Evolutionary conservation across 1,284 basidiomycete species (phyloP).

Genomic region (Gomphus bonarii): DNA sequence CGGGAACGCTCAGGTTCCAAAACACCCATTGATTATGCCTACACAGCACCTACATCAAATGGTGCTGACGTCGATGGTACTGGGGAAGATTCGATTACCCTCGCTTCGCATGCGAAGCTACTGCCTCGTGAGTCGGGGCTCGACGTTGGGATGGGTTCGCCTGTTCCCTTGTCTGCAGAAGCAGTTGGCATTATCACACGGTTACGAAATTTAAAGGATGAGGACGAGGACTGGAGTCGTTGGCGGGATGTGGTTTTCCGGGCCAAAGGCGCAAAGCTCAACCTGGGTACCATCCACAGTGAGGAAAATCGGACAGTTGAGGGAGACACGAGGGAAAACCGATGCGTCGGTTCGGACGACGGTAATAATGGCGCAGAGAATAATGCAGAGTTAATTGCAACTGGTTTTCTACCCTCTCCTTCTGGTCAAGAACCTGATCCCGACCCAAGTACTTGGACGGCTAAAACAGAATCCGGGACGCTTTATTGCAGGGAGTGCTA

Average conservation of each 20-base stretch:
- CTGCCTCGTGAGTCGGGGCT: conserved; percentile 75
- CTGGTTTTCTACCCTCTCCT: conserved; percentile 3
- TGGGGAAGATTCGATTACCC: conserved; percentile 7
- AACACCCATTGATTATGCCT: too few relatives aligned
- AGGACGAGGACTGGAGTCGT: conserved; percentile 85
- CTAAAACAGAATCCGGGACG: conserved; percentile 14
- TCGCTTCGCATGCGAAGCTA: conserved; percentile 25
- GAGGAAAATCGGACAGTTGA: conserved; percentile 18
- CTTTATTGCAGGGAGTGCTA: conserved; percentile 81
- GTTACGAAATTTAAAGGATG: conserved; percentile 87
- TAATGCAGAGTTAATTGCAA: not conserved
- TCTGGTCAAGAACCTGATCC: not conserved
- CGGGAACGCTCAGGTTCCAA: not conserved
- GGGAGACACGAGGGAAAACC: conserved; percentile 10
- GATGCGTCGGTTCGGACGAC: conserved; percentile 17
- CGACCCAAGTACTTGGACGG: conserved; percentile 10
- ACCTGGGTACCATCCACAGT: not conserved
- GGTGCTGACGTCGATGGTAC: not conserved
- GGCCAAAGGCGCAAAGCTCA: conserved; percentile 38
- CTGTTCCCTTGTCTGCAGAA: conserved; percentile 75
- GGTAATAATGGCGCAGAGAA: conserved; percentile 9
- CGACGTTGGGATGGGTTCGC: conserved; percentile 85
- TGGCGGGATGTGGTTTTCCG: conserved; percentile 80
- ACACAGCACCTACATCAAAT: not conserved
- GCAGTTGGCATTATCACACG: conserved; percentile 78